phyloP scores from a whole-genome alignment of 2,329 filamentous ascomycete species.

The Sporothrix brasiliensis region DNA sequence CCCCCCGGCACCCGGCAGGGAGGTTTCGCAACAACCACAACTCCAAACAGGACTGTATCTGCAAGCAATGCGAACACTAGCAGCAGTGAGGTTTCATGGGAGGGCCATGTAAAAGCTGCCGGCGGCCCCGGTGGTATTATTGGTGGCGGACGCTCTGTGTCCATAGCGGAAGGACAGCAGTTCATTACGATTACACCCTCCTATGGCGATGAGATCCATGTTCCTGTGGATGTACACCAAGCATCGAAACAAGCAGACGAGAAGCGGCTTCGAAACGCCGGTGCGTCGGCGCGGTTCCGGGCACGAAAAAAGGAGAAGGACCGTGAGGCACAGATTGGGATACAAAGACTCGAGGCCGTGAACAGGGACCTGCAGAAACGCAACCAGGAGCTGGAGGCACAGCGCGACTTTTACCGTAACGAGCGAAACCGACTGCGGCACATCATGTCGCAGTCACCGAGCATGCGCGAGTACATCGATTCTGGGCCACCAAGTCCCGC shows the following conservation, averaged over 20 bases:
- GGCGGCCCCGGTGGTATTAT: not conserved
- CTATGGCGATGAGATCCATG: constrained; percentile 53
- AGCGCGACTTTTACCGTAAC: constrained; percentile 71
- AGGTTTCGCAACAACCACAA: not conserved
- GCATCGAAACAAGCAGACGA: constrained; percentile 82
- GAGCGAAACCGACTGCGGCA: constrained; percentile 73
- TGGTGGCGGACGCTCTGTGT: constrained; percentile 30
- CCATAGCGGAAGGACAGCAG: constrained; percentile 40
- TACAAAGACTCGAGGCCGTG: constrained; percentile 69
- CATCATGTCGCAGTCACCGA: constrained; percentile 63
- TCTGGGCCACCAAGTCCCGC: constrained; percentile 57
- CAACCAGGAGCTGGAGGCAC: constrained; percentile 58
- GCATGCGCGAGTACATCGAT: constrained; percentile 56
- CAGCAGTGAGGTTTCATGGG: constrained; percentile 3
- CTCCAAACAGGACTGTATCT: not conserved
- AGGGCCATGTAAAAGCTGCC: not conserved
- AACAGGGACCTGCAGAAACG: constrained; percentile 64
- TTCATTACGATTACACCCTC: constrained; percentile 43
- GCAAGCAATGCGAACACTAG: not conserved
- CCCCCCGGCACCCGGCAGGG: not conserved
- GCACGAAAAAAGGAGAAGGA: constrained; percentile 82
- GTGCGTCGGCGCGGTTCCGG: constrained; percentile 80
- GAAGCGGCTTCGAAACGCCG: constrained; percentile 82
- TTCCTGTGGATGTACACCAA: constrained; percentile 78
- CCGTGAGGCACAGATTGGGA: constrained; percentile 68